Base-by-base conservation (phyloP, 495 filamentous ascomycete genomes). In the Darksidea phi region DNA sequence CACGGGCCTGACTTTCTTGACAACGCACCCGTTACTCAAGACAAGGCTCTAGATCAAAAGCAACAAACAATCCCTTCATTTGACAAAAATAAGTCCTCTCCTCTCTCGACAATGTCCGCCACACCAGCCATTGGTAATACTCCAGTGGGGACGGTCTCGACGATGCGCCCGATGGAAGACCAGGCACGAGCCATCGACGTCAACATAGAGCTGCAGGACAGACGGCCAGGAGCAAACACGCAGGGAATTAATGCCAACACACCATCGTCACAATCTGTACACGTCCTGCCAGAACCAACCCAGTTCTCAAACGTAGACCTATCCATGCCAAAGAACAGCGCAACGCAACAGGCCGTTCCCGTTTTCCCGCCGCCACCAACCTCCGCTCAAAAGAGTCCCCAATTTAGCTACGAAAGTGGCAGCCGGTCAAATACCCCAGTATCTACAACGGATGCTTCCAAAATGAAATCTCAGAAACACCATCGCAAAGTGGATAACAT, bases 101-200 rank as follows among this genome's bases (percentile, higher is more conserved):
- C 66, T 15, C 24, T 61, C 15, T 61, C 66, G 4, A 46, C 61
- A 20, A 57, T 42, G 38, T 53, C 60, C 53, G 38, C 57, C 13
- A 66, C 68, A 11, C 68, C 68, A 32, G 50, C 65, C 2, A 36
- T 70, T 20, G 61, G 51, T 21, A 63, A 58, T 32, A 65, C 68
- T 21, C 48, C 65, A 20, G 21, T 68, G 17, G 68, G 68, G 1
- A 66, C 68, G 6, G 49, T 68, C 1, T 23, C 64, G 26, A 53
- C 54, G 28, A 42, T 61, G 15, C 66, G 65, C 21, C 54, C 60
- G 50, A 48, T 60, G 0, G 13, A 50, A 2, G 54, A 61, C 2
- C 54, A 41, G 18, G 36, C 49, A n/a, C 48, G 28, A 21, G 32
- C 26, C n/a, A 64, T 64, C 37, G 48, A 64, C 25, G 28, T 64